phyloP scores from a whole-genome alignment of 768 basidiomycete genomes.

The Saitozyma sp. region DNA sequence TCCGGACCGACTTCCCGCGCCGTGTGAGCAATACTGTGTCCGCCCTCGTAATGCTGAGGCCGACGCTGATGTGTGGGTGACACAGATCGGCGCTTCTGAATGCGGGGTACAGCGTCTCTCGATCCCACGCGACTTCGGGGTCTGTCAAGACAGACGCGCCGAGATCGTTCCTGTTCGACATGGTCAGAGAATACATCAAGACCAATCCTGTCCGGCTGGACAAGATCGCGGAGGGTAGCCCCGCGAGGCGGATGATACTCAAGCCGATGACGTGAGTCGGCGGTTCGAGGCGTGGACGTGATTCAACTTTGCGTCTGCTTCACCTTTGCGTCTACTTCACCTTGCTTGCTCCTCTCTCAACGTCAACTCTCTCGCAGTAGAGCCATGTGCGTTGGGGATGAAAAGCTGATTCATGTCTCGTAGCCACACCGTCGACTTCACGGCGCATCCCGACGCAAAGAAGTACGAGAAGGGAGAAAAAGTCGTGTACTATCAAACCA shows the following conservation, averaged over 20 bases:
- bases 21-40: slow-evolving; percentile 15
- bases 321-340: not conserved
- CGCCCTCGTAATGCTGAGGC: too few relatives aligned
- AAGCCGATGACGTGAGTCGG: slow-evolving; percentile 66
- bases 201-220: slow-evolving; percentile 77
- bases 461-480: slow-evolving; percentile 33
- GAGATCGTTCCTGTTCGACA: slow-evolving; percentile 69
- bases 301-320: slow-evolving; percentile 5
- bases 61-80: too few relatives aligned
- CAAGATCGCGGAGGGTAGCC: slow-evolving; percentile 74
- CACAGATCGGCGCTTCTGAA: slow-evolving; percentile 83
- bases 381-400: too few relatives aligned
- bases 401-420: not conserved
- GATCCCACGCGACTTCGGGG: slow-evolving; percentile 85
- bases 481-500: slow-evolving; percentile 59
- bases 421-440: slow-evolving; percentile 67
- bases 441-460: slow-evolving; percentile 65
- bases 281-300: slow-evolving; percentile 4
- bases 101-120: slow-evolving; percentile 77
- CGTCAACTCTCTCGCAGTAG: too few relatives aligned
- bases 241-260: slow-evolving; percentile 66
- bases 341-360: too few relatives aligned
- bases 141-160: slow-evolving; percentile 88
- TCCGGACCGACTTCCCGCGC: slow-evolving; percentile 18
- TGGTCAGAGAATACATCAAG: slow-evolving; percentile 83